These are phyloP conservation scores for Talaromyces albobiverticillius DNA, from an alignment of 2,329 filamentous ascomycete genomes.

Conservation along the genomic window DNA sequence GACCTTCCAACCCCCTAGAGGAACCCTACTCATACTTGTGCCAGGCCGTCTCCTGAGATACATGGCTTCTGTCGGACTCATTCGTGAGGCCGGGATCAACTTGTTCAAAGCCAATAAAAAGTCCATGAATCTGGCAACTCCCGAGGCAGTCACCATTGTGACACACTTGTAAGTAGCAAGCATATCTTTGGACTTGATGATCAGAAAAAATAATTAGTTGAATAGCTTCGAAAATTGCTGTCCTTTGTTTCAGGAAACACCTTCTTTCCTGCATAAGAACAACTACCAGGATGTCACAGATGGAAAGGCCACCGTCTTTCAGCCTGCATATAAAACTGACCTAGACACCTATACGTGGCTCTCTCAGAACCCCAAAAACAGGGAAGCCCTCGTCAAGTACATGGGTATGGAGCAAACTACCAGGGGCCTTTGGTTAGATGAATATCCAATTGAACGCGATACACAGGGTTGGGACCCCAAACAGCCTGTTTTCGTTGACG, in stretches of 20 bases:
- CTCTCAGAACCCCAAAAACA: slow-evolving; percentile 20
- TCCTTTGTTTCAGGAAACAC: slow-evolving; percentile 9
- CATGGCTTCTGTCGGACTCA: neutral
- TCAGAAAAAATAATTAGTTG: neutral
- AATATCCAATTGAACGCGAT: slow-evolving; percentile 15
- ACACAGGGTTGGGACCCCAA: slow-evolving; percentile 13
- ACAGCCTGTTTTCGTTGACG: slow-evolving; percentile 18
- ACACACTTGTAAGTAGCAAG: neutral
- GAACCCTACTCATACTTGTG: neutral
- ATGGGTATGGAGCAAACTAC: slow-evolving; percentile 37
- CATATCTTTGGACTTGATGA: no score
- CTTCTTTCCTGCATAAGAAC: slow-evolving; percentile 23
- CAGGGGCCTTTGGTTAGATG: slow-evolving; percentile 34
- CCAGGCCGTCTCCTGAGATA: neutral
- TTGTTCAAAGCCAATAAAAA: neutral
- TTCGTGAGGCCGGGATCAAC: neutral
- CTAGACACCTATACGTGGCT: slow-evolving; percentile 26
- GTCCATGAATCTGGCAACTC: neutral
- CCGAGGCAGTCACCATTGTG: neutral
- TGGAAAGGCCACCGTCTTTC: slow-evolving; percentile 22
- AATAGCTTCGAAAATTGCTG: slow-evolving; percentile 1
- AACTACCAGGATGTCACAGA: slow-evolving; percentile 25
- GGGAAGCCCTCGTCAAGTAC: slow-evolving; percentile 39
- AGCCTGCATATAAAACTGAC: slow-evolving; percentile 24
- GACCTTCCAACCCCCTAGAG: neutral